These are phyloP conservation scores for Aspergillus aculeatus DNA, from an alignment of 2,329 filamentous ascomycete species.

Conservation along the genomic window DNA sequence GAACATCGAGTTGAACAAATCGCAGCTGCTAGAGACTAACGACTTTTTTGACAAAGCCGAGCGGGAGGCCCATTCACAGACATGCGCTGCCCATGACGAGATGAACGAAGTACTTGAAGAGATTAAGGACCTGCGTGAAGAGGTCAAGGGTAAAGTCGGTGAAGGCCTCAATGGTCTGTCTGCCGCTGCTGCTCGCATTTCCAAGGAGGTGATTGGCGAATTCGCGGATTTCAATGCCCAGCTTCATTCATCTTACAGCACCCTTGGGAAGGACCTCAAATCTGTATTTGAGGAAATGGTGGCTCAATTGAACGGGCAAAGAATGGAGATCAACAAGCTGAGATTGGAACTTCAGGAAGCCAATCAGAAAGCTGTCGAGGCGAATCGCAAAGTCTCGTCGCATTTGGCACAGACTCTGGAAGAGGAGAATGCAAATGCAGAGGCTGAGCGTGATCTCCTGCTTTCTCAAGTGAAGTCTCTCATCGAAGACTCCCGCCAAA, in stretches of 20 bases:
- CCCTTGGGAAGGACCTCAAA: constrained; percentile 83
- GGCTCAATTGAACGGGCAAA: constrained; percentile 72
- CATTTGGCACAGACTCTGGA: constrained; percentile 68
- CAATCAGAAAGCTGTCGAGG: constrained; percentile 64
- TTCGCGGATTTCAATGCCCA: constrained; percentile 78
- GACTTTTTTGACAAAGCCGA: constrained; percentile 67
- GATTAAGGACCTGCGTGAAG: constrained; percentile 83
- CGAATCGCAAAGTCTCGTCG: constrained; percentile 65
- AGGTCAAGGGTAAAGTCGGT: constrained; percentile 81
- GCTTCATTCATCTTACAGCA: constrained; percentile 80
- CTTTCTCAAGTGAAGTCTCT: constrained; percentile 75
- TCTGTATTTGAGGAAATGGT: constrained; percentile 77
- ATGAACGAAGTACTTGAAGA: constrained; percentile 92
- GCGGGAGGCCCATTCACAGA: constrained; percentile 58
- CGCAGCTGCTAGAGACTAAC: constrained; percentile 68
- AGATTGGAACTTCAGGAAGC: constrained; percentile 70
- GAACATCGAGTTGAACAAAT: constrained; percentile 68
- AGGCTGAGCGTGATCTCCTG: constrained; percentile 70
- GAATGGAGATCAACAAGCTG: constrained; percentile 70
- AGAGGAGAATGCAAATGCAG: constrained; percentile 72
- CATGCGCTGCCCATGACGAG: constrained; percentile 65
- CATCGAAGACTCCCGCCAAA: constrained; percentile 69
- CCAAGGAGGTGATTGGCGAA: constrained; percentile 83
- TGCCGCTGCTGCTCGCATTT: constrained; percentile 80
- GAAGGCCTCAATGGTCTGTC: constrained; percentile 82